Base-by-base conservation (phyloP, 352 stramenopile species). In the Globisporangium cederbergense region DNA sequence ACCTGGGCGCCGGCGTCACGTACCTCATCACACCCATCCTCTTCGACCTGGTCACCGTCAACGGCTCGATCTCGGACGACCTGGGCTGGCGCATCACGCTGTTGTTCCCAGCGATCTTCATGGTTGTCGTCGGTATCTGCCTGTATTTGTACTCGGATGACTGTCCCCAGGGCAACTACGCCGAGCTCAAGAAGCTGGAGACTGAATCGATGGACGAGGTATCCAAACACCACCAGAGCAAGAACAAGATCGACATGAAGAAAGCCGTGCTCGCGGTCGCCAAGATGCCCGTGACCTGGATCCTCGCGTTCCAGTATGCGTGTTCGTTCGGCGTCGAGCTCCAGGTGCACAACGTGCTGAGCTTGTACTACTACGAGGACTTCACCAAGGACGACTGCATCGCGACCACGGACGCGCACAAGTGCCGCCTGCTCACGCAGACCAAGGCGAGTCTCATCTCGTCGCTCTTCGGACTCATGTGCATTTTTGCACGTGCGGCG, bases 321-420 rank as follows among this genome's bases (percentile, higher is more conserved):
- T 93, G 83, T 65, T 98, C 87, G 71, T 98, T 98, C 67, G 95
- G 95, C 52, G 83, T 98, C 43, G 94, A 98, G 67, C 74, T 98
- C 3, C 95, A 94, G 49, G 91, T 98, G 56, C 96, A 98, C 80
- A 98, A 98, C 70, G 89, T 93, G 43, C 86, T 95, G 42, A 92
- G 88, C 28, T 66, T 86, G 22, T 96, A 97, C 73, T 98, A 98
- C 71, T 92, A 89, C 47, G 78, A 95, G 32, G 83, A 91, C 42
- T 97, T 98, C 58, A 78, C 70, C 18, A 74, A 84, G 20, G 63
- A 69, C 2, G 84, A 80, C 55, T 89, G 79, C 40, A 65, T 80
- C 1, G 57, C 62, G 18, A 47, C 52, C 4, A 72, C 52, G 28
- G 77, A 66, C 64, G 50, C 43, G 34, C 34, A 45, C 22, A 68